Evolutionary conservation across 495 filamentous ascomycete genomes (phyloP), one percentile per base, ranked within the genome.

Genomic region (Penicillium turbatum): DNA sequence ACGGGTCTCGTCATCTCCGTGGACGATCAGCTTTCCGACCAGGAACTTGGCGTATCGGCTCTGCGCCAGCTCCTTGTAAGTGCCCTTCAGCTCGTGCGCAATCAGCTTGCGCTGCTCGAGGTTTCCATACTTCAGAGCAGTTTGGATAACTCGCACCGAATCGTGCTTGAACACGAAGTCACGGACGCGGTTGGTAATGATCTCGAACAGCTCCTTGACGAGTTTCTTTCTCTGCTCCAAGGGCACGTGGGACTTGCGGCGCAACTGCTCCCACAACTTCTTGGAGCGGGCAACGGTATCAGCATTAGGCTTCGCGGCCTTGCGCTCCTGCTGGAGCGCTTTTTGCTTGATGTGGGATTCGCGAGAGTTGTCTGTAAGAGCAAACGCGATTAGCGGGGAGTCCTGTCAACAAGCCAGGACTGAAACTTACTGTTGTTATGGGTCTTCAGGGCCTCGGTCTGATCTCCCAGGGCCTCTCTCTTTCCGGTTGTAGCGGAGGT

Each of bases 101-200:
- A 99, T 97, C 72, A 85, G 81, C 70, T 85, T 87, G 54, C 89
- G 81, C 68, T 96, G 92, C 52, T 85, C 82, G 19, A 82, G 75
- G 52, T 87, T 95, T 32, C 89, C 88, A 69, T 97, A 97, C 70
- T 97, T 99, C 69, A 99, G 79, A 27, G 91, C 92, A 7, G 90
- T 96, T 75, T 99, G 95, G 27, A 99, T 84, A 40, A 96, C 89
- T 47, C 95, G 81, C 21, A 96, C 93, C 9, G 91, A 88, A 63
- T 99, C 95, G 69, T 99, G 95, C 77, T 97, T 99, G 75, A 99
- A 87, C 21, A 96, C 92, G 55, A 96, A 95, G 43, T 97, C 95
- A 65, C 89, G 90, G 60, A 97, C 85, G 15, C 85, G 80, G 17
- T 90, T 91, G 6, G 87, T 95, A 62, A 96, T 87, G 59, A 97